Evolutionary conservation across 192 early-diverging fungal genomes (phyloP).

Genomic region (Coemansia sp.): DNA sequence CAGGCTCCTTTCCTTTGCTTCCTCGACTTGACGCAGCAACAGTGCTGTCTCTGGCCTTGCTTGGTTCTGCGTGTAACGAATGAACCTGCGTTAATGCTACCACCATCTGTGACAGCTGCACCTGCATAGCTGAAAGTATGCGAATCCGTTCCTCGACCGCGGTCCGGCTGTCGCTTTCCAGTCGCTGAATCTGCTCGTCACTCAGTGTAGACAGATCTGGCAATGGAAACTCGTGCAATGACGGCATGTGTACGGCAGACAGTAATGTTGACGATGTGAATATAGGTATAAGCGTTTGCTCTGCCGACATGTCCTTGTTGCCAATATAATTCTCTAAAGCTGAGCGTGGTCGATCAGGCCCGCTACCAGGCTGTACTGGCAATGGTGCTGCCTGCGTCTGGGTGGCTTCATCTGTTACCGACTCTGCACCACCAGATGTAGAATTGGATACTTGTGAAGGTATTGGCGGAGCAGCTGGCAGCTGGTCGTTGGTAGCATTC

Average conservation of each 20-base stretch:
- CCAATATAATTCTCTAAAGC: not conserved
- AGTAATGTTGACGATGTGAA: slow-evolving; percentile 15
- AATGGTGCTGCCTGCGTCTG: not conserved
- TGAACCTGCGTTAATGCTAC: slow-evolving; percentile 45
- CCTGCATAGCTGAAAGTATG: slow-evolving; percentile 61
- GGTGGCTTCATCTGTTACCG: not conserved
- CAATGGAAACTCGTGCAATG: slow-evolving; percentile 34
- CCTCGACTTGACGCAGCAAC: not conserved
- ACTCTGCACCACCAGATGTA: not conserved
- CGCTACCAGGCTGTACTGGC: not conserved
- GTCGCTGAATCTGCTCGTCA: slow-evolving; percentile 59
- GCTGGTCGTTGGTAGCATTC: not conserved
- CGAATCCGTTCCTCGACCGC: slow-evolving; percentile 66
- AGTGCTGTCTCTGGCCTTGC: not conserved
- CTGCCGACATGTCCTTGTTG: not conserved
- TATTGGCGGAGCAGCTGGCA: not conserved
- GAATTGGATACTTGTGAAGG: not conserved
- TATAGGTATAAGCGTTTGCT: slow-evolving; percentile 26
- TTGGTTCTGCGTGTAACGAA: slow-evolving; percentile 9
- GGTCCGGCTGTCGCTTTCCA: slow-evolving; percentile 59
- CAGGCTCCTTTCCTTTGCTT: slow-evolving; percentile 28
- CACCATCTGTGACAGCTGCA: slow-evolving; percentile 59
- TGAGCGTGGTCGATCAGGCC: not conserved
- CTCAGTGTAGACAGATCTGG: slow-evolving; percentile 54
- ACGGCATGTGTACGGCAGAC: slow-evolving; percentile 18